Base-by-base conservation (phyloP, 2,329 filamentous ascomycete species). In the Sporothrix brasiliensis region DNA sequence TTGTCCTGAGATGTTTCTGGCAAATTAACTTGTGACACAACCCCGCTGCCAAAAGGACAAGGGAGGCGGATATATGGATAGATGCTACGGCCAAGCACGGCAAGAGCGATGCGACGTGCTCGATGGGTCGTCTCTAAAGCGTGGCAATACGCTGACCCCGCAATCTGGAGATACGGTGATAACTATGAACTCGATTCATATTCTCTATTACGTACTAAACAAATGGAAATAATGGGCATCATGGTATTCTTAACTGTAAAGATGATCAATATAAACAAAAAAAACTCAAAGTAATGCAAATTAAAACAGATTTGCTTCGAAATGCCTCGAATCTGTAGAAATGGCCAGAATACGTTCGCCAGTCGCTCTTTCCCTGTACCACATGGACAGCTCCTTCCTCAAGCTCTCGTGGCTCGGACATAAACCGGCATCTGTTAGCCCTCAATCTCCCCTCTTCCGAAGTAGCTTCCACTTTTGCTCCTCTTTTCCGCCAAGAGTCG, bases 381-480 rank as follows among this genome's bases (percentile, higher is more conserved):
- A 44, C 9, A 34, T 19, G 13, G 10, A 41, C 39, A n/a, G 47
- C 24, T 65, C 44, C 24, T 34, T 65, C 61, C 44, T 21, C n/a
- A 11, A 61, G 2, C 11, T 3, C 58, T 27, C n/a, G 7, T 34
- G 6, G 6, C 47, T 69, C 68, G 68, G 68, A 65, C 49, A 65
- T 69, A 65, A 65, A 16, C 34, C 68, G 68, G 68, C 68, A 47
- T 69, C 58, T 54, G 3, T 41, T 47, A 39, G 47, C 30, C 27
- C 39, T 4, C 39, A n/a, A 1, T 44, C 49, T 50, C 39, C 27
- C 9, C 27, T 53, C n/a, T 24, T 53, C n/a, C 10, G 13, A 27
- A 41, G 27, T 11, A 19, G 39, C 34, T 61, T 24, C 34, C 34
- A 19, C 19, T 24, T 34, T 1, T 7, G 34, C 6, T 7, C 34